phyloP scores from a whole-genome alignment of 176 grass and related monocot species.

The Cenchrus purpureus region DNA sequence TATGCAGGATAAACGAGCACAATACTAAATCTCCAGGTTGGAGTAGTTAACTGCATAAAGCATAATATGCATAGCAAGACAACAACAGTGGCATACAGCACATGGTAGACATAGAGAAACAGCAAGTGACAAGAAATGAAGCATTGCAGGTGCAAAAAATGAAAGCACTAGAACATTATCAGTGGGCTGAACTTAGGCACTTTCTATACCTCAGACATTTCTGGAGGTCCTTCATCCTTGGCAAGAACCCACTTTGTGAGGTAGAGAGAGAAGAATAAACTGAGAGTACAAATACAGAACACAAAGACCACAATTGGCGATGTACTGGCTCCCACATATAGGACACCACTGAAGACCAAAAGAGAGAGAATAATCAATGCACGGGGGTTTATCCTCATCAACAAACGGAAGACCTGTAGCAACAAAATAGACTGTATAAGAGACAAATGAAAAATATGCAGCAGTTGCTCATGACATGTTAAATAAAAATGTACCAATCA shows the following conservation, averaged over 20 bases:
- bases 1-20: no score
- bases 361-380: slow-evolving; percentile 73
- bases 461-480: slow-evolving; percentile 3
- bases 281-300: slow-evolving; percentile 90
- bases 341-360: slow-evolving; percentile 70
- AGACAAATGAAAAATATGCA: background rate
- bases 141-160: slow-evolving; percentile 26
- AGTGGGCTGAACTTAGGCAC: background rate
- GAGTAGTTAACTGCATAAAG: background rate
- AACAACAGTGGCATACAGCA: background rate
- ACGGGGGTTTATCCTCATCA: slow-evolving; percentile 89
- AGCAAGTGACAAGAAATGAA: background rate
- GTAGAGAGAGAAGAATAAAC: slow-evolving; percentile 92
- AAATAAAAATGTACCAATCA: slow-evolving; percentile 13
- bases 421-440: slow-evolving; percentile 29
- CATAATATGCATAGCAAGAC: slow-evolving; percentile 26
- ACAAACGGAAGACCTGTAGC: slow-evolving; percentile 79
- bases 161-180: slow-evolving; percentile 3
- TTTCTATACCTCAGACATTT: slow-evolving; percentile 89
- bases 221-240: slow-evolving; percentile 98
- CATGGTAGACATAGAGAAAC: slow-evolving; percentile 9
- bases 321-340: slow-evolving; percentile 89
- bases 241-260: slow-evolving; percentile 98
- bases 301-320: slow-evolving; percentile 96
- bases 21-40: slow-evolving; percentile 14